Percentiles rank a stretch among this genome's conserved stretches.
phyloP scores from a whole-genome alignment of 495 filamentous ascomycete genomes.

The Diplogelasinospora grovesii region DNA sequence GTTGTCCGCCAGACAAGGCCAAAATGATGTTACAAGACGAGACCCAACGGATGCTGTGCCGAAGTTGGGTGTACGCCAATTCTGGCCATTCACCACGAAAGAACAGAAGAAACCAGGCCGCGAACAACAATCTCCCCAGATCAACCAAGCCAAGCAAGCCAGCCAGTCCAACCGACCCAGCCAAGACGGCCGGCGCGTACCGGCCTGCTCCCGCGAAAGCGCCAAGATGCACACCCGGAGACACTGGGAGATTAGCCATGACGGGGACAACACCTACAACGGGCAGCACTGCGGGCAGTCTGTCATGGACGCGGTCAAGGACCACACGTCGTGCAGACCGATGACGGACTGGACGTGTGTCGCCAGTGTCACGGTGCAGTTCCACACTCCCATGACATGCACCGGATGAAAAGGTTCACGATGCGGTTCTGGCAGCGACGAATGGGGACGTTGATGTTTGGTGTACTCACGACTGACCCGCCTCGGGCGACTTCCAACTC shows the following conservation, averaged over 20 bases:
- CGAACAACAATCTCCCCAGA: neutral
- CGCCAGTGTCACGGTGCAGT: slow-evolving; percentile 7
- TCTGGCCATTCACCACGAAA: no score
- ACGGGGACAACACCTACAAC: slow-evolving; percentile 3
- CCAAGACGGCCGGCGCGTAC: neutral
- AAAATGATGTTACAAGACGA: no score
- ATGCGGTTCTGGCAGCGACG: slow-evolving; percentile 1
- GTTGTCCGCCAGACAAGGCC: no score
- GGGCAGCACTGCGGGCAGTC: slow-evolving; percentile 9
- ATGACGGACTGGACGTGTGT: slow-evolving; percentile 9
- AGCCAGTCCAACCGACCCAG: neutral
- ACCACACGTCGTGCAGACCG: slow-evolving; percentile 1
- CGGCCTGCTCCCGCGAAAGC: slow-evolving; percentile 5
- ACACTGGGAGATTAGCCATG: slow-evolving; percentile 6
- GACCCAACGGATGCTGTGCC: no score
- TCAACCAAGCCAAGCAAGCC: no score
- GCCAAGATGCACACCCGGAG: slow-evolving; percentile 7
- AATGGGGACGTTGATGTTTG: slow-evolving; percentile 1
- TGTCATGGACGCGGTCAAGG: slow-evolving; percentile 1
- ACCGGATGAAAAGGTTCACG: slow-evolving; percentile 1
- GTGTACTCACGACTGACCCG: no score
- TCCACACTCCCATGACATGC: slow-evolving; percentile 8
- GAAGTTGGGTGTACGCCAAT: no score
- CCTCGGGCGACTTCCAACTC: no score
- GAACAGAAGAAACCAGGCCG: no score